A percentile compares a stretch with the other conserved stretches of the same genome.
Evolutionary conservation across 345 rosid species (phyloP).

Genomic region (Psidium guajava): DNA sequence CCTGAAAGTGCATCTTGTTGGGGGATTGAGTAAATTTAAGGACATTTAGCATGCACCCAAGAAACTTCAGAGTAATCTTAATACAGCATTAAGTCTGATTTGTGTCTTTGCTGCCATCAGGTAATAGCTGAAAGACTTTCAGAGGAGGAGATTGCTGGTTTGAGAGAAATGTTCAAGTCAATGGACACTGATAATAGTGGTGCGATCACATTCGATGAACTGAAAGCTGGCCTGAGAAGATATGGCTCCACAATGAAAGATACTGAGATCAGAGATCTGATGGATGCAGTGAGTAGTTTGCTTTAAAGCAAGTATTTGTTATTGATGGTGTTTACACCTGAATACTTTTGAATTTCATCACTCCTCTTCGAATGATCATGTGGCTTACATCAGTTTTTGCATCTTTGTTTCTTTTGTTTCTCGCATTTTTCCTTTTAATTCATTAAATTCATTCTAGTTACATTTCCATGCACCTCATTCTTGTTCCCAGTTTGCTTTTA

Average conservation of each 20-base stretch:
- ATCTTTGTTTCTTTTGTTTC: background rate
- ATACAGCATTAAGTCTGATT: background rate
- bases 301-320: background rate
- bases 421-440: background rate
- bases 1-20: background rate
- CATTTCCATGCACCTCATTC: background rate
- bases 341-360: background rate
- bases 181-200: conserved; percentile 98
- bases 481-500: background rate
- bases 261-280: conserved; percentile 89
- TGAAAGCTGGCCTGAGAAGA: conserved; percentile 90
- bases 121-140: conserved; percentile 98
- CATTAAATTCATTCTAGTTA: background rate
- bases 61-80: background rate
- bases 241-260: conserved; percentile 96
- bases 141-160: conserved; percentile 97
- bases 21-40: background rate
- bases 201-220: conserved; percentile 95
- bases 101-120: conserved; percentile 22
- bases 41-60: background rate
- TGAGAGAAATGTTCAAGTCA: conserved; percentile 82
- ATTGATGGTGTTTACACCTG: background rate
- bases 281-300: conserved; percentile 79
- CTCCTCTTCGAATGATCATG: background rate
- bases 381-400: background rate